phyloP scores from a whole-genome alignment of 306 rosid species.

The Prunus padus region DNA sequence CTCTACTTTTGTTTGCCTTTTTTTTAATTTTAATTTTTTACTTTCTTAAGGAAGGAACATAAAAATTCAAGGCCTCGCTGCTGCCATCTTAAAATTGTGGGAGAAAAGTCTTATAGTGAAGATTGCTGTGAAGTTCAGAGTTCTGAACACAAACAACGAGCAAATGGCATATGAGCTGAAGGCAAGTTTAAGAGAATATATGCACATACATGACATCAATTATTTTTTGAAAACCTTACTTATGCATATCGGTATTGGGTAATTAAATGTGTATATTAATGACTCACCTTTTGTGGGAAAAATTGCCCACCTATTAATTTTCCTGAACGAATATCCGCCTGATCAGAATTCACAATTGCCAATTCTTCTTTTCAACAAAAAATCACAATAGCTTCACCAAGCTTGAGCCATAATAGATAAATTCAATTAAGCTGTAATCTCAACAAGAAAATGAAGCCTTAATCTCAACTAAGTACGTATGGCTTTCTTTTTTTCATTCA shows the following conservation, averaged over 20 bases:
- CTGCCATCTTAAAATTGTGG: constrained; percentile 80
- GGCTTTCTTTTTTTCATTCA: neutral
- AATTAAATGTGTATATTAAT: neutral
- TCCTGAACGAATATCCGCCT: neutral
- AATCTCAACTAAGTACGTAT: neutral
- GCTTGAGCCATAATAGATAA: neutral
- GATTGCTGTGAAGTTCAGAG: constrained; percentile 75
- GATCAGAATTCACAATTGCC: neutral
- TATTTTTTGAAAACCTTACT: neutral
- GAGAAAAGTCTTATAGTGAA: constrained; percentile 73
- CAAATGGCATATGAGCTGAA: constrained; percentile 72
- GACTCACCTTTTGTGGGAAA: neutral
- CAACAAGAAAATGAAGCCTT: neutral
- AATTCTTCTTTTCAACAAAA: neutral
- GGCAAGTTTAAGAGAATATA: constrained; percentile 51
- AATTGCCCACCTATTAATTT: neutral
- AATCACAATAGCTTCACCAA: neutral
- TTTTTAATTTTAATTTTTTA: neutral
- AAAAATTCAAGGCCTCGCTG: constrained; percentile 84
- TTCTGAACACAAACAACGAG: constrained; percentile 69
- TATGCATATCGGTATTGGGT: neutral
- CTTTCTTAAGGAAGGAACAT: constrained; percentile 67
- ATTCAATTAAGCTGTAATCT: neutral
- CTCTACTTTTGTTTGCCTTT: constrained; percentile 16
- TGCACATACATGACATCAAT: constrained; percentile 18